Percentiles rank a stretch among this genome's conserved stretches.
These are phyloP conservation scores for Trichopus zeylanicus DNA, from an alignment of 116 monocot genomes.

Conservation along the genomic window DNA sequence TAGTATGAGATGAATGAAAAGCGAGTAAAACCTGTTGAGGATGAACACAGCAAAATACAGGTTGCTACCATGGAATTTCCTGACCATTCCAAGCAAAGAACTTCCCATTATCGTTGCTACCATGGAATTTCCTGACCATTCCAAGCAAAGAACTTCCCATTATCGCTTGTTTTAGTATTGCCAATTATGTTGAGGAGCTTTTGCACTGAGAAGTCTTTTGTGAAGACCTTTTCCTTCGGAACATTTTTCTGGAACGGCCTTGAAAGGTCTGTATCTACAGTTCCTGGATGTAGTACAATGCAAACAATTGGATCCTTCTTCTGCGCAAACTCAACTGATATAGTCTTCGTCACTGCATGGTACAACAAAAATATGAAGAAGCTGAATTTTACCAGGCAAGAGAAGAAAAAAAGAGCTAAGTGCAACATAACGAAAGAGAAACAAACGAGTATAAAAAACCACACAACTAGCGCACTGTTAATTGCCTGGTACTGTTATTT, in stretches of 20 bases:
- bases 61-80: background rate
- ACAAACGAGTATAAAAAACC: too few relatives aligned
- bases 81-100: constrained; percentile 94
- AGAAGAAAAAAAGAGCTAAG: too few relatives aligned
- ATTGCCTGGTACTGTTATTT: too few relatives aligned
- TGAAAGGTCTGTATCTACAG: constrained; percentile 92
- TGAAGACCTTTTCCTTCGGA: constrained; percentile 79
- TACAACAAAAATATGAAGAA: background rate
- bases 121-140: constrained; percentile 83
- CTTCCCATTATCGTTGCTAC: constrained; percentile 89
- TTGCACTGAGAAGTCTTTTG: constrained; percentile 67
- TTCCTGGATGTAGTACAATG: constrained; percentile 91
- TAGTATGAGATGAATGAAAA: too few relatives aligned
- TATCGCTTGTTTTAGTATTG: constrained; percentile 48
- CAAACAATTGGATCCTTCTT: constrained; percentile 84
- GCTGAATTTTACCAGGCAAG: background rate
- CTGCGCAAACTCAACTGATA: constrained; percentile 74
- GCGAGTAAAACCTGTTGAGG: too few relatives aligned
- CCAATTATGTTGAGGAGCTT: constrained; percentile 76
- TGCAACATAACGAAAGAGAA: too few relatives aligned
- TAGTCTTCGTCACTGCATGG: constrained; percentile 79
- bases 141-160: constrained; percentile 96
- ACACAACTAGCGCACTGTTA: too few relatives aligned
- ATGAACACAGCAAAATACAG: too few relatives aligned
- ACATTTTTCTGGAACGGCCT: constrained; percentile 88